phyloP scores from a whole-genome alignment of 352 stramenopile species.

The Phytophthora meadii region DNA sequence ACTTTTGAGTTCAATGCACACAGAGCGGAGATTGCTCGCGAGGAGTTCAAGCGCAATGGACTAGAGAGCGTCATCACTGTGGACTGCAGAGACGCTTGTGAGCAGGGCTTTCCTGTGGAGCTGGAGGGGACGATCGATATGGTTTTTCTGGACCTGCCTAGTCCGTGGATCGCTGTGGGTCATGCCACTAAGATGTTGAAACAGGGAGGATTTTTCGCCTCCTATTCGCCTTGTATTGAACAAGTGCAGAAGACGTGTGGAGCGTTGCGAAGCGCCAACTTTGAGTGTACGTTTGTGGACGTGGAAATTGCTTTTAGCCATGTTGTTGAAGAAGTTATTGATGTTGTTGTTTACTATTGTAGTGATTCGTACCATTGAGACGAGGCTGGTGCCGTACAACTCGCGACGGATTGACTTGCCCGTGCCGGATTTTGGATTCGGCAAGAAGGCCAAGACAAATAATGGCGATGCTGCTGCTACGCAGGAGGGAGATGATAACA shows the following conservation, averaged over 20 bases:
- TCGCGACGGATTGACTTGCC: constrained; percentile 71
- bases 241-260: constrained; percentile 95
- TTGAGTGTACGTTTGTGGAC: constrained; percentile 66
- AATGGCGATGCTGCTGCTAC: constrained; percentile 11
- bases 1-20: constrained; percentile 99
- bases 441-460: constrained; percentile 32
- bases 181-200: constrained; percentile 95
- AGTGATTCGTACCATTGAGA: constrained; percentile 94
- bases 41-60: constrained; percentile 95
- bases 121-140: constrained; percentile 89
- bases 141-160: constrained; percentile 98
- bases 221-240: constrained; percentile 99
- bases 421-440: constrained; percentile 75
- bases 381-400: constrained; percentile 89
- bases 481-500: constrained; percentile 2
- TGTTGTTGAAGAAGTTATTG: constrained; percentile 6
- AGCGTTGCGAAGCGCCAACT: constrained; percentile 74
- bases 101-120: constrained; percentile 80
- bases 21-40: constrained; percentile 89
- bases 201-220: constrained; percentile 92
- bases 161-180: constrained; percentile 96
- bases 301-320: background rate
- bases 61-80: constrained; percentile 93
- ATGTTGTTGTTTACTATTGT: constrained; percentile 1
- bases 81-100: constrained; percentile 96